Conservation (phyloP, 2,329 filamentous ascomycete genomes). For the Nothophoma quercina region DNA sequence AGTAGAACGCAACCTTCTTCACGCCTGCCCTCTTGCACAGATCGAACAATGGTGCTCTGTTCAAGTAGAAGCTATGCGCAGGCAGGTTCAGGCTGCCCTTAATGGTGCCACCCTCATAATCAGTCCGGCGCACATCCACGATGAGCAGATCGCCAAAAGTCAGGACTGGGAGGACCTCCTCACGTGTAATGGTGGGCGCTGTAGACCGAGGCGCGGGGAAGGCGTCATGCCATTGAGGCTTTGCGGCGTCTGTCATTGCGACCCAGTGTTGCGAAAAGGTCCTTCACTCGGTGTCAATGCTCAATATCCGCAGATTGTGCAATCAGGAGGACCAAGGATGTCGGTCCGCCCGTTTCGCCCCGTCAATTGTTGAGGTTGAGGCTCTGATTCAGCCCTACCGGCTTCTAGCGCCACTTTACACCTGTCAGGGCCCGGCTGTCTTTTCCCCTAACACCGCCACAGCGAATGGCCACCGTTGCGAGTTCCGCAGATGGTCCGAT, state of each 20-base stretch:
- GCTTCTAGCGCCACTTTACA: constrained; percentile 17
- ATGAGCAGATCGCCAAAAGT: constrained; percentile 51
- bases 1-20: constrained; percentile 57
- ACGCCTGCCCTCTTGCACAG: constrained; percentile 55
- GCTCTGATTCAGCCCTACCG: constrained; percentile 33
- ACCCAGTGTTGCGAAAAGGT: not conserved
- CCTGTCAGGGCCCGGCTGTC: constrained; percentile 17
- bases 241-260: constrained; percentile 30
- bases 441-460: constrained; percentile 31
- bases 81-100: constrained; percentile 57
- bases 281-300: not conserved
- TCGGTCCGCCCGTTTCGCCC: not conserved
- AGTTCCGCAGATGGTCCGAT: constrained; percentile 38
- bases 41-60: constrained; percentile 53
- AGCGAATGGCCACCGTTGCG: constrained; percentile 44
- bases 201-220: constrained; percentile 52
- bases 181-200: constrained; percentile 49
- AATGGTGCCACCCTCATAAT: constrained; percentile 57
- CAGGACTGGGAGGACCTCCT: constrained; percentile 44
- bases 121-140: constrained; percentile 56
- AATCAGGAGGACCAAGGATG: not conserved
- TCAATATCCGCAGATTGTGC: not conserved
- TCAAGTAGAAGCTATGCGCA: constrained; percentile 58
- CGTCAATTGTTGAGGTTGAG: constrained; percentile 17
- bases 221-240: constrained; percentile 50